A percentile compares a stretch with the other conserved stretches of the same genome.
Evolutionary conservation across 768 basidiomycete species (phyloP).

Genomic region (Cyclocybe cylindracea): DNA sequence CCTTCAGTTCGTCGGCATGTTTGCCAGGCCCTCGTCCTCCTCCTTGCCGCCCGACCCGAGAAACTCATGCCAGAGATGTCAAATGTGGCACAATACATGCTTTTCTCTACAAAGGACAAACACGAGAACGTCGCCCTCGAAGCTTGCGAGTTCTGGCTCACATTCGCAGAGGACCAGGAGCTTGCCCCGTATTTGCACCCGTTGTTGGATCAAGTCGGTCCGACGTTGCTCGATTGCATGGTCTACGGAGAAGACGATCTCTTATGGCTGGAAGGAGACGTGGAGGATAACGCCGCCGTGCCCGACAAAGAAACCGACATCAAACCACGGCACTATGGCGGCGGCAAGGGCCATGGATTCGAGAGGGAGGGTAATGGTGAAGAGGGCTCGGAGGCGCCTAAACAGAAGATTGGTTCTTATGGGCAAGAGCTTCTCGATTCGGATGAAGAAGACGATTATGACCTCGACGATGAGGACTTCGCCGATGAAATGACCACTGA

Average conservation of each 20-base stretch:
- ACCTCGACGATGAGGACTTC: slow-evolving; percentile 87
- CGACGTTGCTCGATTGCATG: slow-evolving; percentile 97
- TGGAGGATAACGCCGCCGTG: slow-evolving; percentile 70
- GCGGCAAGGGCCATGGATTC: slow-evolving; percentile 79
- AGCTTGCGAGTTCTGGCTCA: slow-evolving; percentile 99
- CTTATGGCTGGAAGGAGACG: slow-evolving; percentile 91
- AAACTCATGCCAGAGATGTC: slow-evolving; percentile 95
- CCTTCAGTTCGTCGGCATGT: slow-evolving; percentile 93
- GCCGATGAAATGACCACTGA: slow-evolving; percentile 97
- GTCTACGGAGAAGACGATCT: slow-evolving; percentile 95
- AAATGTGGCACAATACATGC: slow-evolving; percentile 98
- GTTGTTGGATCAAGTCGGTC: slow-evolving; percentile 87
- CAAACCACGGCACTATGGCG: slow-evolving; percentile 88
- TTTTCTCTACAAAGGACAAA: slow-evolving; percentile 96
- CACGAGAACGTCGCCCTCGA: slow-evolving; percentile 96
- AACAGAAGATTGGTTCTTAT: slow-evolving; percentile 59
- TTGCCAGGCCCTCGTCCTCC: slow-evolving; percentile 91
- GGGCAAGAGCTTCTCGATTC: slow-evolving; percentile 82
- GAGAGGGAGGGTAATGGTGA: slow-evolving; percentile 67
- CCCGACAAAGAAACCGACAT: slow-evolving; percentile 96
- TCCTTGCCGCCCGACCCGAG: slow-evolving; percentile 91
- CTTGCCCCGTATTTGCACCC: slow-evolving; percentile 84
- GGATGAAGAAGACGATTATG: slow-evolving; percentile 87
- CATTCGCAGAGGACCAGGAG: slow-evolving; percentile 94
- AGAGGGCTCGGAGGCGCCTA: slow-evolving; percentile 34